Evolutionary conservation across 371 early-diverging fungal genomes (phyloP).

Genomic region (Mortierella sp.): DNA sequence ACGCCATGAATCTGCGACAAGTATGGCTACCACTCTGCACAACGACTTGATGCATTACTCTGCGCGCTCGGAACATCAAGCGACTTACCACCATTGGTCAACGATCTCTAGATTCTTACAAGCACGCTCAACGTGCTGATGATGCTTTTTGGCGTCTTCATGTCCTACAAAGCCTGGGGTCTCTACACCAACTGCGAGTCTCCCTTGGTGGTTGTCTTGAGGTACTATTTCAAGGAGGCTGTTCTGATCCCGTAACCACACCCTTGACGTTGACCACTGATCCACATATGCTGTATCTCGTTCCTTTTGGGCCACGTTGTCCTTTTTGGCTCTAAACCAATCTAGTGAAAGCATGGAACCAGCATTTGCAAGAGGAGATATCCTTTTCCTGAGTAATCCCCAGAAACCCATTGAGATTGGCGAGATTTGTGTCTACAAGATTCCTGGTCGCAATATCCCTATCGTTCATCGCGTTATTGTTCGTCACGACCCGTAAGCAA

Average conservation of each 20-base stretch:
- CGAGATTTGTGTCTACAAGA: constrained; percentile 97
- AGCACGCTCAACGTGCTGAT: constrained; percentile 84
- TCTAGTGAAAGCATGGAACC: constrained; percentile 99
- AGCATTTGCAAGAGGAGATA: constrained; percentile 97
- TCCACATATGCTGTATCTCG: no score
- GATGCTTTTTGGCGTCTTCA: constrained; percentile 91
- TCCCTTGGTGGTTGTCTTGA: constrained; percentile 98
- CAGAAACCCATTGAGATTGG: constrained; percentile 83
- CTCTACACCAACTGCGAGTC: constrained; percentile 93
- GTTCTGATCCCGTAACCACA: no score
- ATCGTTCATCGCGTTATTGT: constrained; percentile 98
- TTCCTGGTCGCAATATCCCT: constrained; percentile 92
- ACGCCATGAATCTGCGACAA: constrained; percentile 35
- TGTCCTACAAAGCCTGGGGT: constrained; percentile 96
- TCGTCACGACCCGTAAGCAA: constrained; percentile 80
- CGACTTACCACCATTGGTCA: neutral
- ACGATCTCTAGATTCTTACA: constrained; percentile 52
- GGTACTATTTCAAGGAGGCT: constrained; percentile 54
- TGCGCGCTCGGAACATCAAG: neutral
- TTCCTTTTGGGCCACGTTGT: no score
- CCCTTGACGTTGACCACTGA: no score
- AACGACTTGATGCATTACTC: neutral
- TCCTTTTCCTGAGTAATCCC: constrained; percentile 87
- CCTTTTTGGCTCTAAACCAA: no score
- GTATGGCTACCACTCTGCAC: constrained; percentile 1